Evolutionary conservation across 345 rosid genomes (phyloP).

Genomic region (Mangifera indica): DNA sequence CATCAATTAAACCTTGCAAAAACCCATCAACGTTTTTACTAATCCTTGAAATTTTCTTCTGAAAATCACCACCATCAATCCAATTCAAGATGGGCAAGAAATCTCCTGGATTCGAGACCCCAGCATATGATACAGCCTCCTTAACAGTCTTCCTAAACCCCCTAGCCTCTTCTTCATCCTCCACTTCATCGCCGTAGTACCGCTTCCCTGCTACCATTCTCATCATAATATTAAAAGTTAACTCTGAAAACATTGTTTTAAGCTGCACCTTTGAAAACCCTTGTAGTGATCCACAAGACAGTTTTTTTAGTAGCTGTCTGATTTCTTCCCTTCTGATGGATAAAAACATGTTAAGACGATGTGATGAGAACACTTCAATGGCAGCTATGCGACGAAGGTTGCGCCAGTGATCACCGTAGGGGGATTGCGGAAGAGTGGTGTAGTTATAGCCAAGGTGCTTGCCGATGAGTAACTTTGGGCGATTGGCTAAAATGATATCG

Average conservation of each 20-base stretch:
- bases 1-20: constrained; percentile 49
- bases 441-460: constrained; percentile 43
- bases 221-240: constrained; percentile 39
- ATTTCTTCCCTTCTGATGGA: constrained; percentile 24
- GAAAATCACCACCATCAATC: constrained; percentile 31
- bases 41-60: constrained; percentile 17
- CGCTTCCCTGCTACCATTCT: constrained; percentile 46
- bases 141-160: constrained; percentile 29
- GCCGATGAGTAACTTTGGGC: constrained; percentile 32
- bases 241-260: constrained; percentile 31
- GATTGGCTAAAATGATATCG: constrained; percentile 53
- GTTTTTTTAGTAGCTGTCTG: background rate
- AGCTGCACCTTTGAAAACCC: constrained; percentile 32
- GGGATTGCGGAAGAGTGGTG: constrained; percentile 31
- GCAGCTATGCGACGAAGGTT: constrained; percentile 49
- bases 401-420: constrained; percentile 56
- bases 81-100: constrained; percentile 38
- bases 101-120: constrained; percentile 33
- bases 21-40: constrained; percentile 35
- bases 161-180: constrained; percentile 38
- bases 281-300: too few relatives aligned
- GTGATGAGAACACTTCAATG: constrained; percentile 42
- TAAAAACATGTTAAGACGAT: constrained; percentile 19
- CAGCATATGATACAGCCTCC: constrained; percentile 19
- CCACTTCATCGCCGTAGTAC: constrained; percentile 44